phyloP scores from a whole-genome alignment of 2,329 filamentous ascomycete genomes.

The Pseudocercospora pini-densiflorae region DNA sequence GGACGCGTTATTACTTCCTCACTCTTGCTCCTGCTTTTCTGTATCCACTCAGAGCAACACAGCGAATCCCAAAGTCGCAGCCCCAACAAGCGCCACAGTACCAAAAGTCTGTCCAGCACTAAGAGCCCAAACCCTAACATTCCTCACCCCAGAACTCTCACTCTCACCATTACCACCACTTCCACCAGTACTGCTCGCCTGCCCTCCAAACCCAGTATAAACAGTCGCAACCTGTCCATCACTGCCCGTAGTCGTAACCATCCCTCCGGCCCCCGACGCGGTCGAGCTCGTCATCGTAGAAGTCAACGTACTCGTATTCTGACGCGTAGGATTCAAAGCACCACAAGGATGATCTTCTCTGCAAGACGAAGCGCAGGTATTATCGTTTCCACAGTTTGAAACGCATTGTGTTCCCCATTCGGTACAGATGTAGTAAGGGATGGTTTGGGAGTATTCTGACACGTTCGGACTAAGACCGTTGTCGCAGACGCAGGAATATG shows the following conservation, averaged over 20 bases:
- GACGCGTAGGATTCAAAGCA: constrained; percentile 64
- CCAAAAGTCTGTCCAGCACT: constrained; percentile 62
- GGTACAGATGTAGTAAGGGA: constrained; percentile 77
- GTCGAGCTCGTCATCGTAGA: constrained; percentile 39
- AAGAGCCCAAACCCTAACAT: constrained; percentile 47
- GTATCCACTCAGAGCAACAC: constrained; percentile 36
- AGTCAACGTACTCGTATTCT: constrained; percentile 60
- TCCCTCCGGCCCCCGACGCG: constrained; percentile 37
- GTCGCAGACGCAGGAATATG: constrained; percentile 74
- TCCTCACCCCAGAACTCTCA: constrained; percentile 14
- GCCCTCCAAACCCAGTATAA: constrained; percentile 51
- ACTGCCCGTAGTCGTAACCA: constrained; percentile 38
- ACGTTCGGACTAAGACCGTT: constrained; percentile 71
- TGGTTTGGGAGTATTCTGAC: constrained; percentile 75
- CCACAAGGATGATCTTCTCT: constrained; percentile 72
- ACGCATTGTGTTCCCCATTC: constrained; percentile 70
- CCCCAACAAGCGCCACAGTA: constrained; percentile 57
- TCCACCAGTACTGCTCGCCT: constrained; percentile 34
- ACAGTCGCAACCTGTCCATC: constrained; percentile 41
- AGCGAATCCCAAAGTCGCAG: constrained; percentile 63
- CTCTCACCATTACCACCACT: constrained; percentile 34
- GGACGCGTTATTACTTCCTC: not conserved
- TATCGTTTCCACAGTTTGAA: constrained; percentile 57
- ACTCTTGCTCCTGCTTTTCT: not conserved
- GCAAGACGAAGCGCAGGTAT: constrained; percentile 65